Conservation (phyloP, 139 green algal genomes). For the Parachlorella kessleri region DNA sequence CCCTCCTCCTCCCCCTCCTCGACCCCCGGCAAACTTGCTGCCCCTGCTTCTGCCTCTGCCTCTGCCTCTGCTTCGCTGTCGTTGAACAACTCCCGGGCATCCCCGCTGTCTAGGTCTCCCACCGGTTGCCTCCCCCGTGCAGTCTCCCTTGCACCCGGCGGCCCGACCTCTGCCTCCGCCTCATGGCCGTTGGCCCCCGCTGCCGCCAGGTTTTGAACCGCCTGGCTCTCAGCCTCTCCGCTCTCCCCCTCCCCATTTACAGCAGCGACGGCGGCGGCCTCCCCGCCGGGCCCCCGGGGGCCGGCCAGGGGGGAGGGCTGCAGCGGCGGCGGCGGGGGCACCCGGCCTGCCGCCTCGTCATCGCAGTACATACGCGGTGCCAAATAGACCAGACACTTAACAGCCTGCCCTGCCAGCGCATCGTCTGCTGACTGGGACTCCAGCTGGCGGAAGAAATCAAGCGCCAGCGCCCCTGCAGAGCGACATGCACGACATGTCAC, state of each 20-base stretch:
- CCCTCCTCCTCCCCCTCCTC: conserved; percentile 32
- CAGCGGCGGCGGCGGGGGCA: conserved; percentile 9
- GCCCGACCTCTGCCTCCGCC: conserved; percentile 24
- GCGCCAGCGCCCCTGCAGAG: conserved; percentile 42
- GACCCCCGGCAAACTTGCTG: conserved; percentile 3
- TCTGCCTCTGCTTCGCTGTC: conserved; percentile 12
- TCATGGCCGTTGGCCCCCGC: conserved; percentile 28
- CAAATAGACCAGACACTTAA: conserved; percentile 85
- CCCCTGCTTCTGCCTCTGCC: conserved; percentile 5
- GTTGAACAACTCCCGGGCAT: conserved; percentile 16
- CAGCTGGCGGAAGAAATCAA: conserved; percentile 70
- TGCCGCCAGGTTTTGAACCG: conserved; percentile 26
- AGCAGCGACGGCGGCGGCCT: not conserved
- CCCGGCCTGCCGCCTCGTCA: conserved; percentile 30
- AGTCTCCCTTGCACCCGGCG: conserved; percentile 3
- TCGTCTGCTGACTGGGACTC: conserved; percentile 72
- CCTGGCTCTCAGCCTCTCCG: conserved; percentile 16
- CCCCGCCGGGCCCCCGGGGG: not conserved
- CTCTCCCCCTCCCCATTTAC: conserved; percentile 16
- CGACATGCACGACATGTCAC: too few species aligned
- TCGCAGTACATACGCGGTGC: conserved; percentile 45
- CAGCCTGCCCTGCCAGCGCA: conserved; percentile 67
- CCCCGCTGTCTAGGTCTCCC: conserved; percentile 10
- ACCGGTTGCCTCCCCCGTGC: conserved; percentile 32
- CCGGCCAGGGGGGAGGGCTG: too few species aligned